Evolutionary conservation across 768 basidiomycete genomes (phyloP), one percentile per base, ranked within the genome.

Genomic region (Obba rivulosa): DNA sequence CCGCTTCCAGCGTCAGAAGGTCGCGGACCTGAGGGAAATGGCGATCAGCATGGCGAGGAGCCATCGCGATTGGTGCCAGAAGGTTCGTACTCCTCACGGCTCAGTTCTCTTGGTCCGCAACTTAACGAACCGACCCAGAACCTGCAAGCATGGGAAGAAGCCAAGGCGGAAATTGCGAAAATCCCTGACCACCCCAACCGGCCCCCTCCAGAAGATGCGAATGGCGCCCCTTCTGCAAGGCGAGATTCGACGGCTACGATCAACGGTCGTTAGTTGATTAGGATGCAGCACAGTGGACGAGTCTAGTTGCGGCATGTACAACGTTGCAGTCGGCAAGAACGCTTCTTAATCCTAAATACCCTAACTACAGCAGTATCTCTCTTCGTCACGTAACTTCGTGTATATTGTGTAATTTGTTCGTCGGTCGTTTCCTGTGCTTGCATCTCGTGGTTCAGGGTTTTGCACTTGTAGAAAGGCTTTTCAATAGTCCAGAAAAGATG

Each of bases 1-100:
- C 69, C 81, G 96, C 43, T 99, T 99, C 69, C 96, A 99, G 65
- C 80, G 96, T 20, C 96, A 98, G 72, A 99, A 99, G 64, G 96
- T 99, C 3, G 92, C 92, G 7, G 96, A 99, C 70, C 57, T 98
- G 56, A 74, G 93, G 34, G 91, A 95, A 65, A 93, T 99, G 93
- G 72, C 86, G 34, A 89, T 98, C 52, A 80, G 79, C 57, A 85
- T 98, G 78, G 89, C 92, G 0, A 77, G 79, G 58, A 87, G 84
- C 46, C 96, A 99, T 65, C 79, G 87, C 43, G 96, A 98, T 57
- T 98, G 94, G 94, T 95, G 92, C 66, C 85, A 88, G 73, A 90
- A 93, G 83, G 95, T 92, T 51, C 23, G 60, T n/a, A 41, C 39
- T 23, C 11, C 39, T 44, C 20, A 9, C 34, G 39, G 28, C 13